Evolutionary conservation across 2,329 filamentous ascomycete genomes (phyloP), one percentile per base, ranked within the genome.

Genomic region (Xylaria sp.): DNA sequence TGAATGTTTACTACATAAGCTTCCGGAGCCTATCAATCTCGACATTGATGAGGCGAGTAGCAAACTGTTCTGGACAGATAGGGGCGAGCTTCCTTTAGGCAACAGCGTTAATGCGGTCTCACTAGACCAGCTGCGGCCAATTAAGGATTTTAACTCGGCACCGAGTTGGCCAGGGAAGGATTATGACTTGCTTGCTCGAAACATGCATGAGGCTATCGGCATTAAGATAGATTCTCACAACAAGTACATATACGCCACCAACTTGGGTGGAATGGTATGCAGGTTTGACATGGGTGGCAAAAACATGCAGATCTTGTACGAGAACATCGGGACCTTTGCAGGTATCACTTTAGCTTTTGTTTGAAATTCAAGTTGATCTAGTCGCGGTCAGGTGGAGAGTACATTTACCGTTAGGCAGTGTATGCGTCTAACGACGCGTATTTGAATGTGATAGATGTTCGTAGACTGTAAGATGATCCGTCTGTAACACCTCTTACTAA

Each of bases 41-140:
- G 84, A 86, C 33, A 67, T 87, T 1, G 83, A 87, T 15, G 77
- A 79, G 12, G 73, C 76, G 0, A 69, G 71, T 2, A 70, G 78
- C 28, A 75, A 71, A 1, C 73, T 89, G 25, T 88, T 85, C 71
- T 88, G 86, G 86, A 87, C 86, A 0, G 86, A 88, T 65, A 77
- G 86, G 0, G 87, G 86, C 3, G 86, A 88, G 65, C 72, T 82
- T 1, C 85, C 85, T 4, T 8, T 56, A 4, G 42, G 53, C 3
- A 87, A 85, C 69, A 80, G 79, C 11, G 64, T 88, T 60, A 85
- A 87, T 69, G 71, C 77, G 5, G 74, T 74, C 1, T 64, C 64
- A 3, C 43, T 56, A 11, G 46, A 51, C 12, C 51, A 55, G 8
- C 15, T 67, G 5, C 51, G 31, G 17, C 56, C 49, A 19, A 35